Base-by-base conservation (phyloP, 1,284 basidiomycete species). In the Lignosus rhinocerotis region DNA sequence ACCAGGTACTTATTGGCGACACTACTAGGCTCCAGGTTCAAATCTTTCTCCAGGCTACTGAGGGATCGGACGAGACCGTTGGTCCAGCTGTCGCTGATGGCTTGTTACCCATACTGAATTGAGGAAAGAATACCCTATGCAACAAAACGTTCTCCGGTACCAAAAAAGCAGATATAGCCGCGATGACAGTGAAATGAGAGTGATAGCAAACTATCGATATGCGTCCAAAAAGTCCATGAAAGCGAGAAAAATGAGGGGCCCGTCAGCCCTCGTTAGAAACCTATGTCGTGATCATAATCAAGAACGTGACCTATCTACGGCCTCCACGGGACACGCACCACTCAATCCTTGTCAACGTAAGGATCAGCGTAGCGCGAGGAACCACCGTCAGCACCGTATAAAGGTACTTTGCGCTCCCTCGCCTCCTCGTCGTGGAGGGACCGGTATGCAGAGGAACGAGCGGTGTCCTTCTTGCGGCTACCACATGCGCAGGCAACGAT, bases 351-450 rank as follows among this genome's bases (percentile, higher is more conserved):
- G 56, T 69, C 68, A 34, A 56, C 51, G 61, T 70, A 70, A 12
- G 69, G 69, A 46, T 69, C 66, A 3, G 67, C 47, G 53, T 69
- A 69, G 53, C 59, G 65, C 17, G 61, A 54, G 39, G 36, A 16
- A 39, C 61, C 63, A 30, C 68, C 69, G 48, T 70, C 68, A 38
- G 65, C 64, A 33, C 67, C 68, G 52, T 70, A 68, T 30, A 70
- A 58, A 19, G 66, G 65, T 2, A 54, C 62, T 30, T 66, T 57
- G 43, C 58, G 62, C 46, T 53, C 64, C 25, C 42, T 55, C 19
- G 53, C 34, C 58, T 69, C 68, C 48, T 53, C 58, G 6, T 56
- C 55, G 57, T 69, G 65, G 8, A 68, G 51, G 42, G 55, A 64
- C 49, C 61, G 56, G 62, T 70, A 70, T 19, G 69, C 66, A 10